Base-by-base conservation (phyloP, 306 rosid genomes). In the apple (Malus domestica) region DNA sequence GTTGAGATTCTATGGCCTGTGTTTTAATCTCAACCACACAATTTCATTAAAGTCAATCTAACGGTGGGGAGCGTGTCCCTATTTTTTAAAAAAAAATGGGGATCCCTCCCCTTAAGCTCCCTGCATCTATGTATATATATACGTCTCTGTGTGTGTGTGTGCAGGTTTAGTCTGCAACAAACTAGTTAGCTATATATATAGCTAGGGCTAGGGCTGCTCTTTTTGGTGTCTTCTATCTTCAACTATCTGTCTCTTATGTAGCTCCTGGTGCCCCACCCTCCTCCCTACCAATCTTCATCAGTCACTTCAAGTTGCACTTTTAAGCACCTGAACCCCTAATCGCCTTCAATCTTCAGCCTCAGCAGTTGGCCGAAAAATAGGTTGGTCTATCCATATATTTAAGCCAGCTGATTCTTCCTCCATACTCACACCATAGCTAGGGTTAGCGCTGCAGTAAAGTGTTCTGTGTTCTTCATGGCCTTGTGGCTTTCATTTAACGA, bases 241-340 rank as follows among this genome's bases (percentile, higher is more conserved):
- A 55, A n/a, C 78, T 69, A 74, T 27, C 20, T 79, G 77, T 73
- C 82, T 80, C 79, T 89, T 83, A 33, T 80, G 40, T 81, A 79
- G 81, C 82, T 79, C 72, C 75, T 83, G 33, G 33, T 44, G 62
- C 67, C 29, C 54, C 49, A 74, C 73, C 19, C 75, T 44, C 54
- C 30, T 9, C 27, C 18, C 64, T 52, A 29, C 22, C 22, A 1
- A 57, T 57, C 64, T 65, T 77, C 76, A 70, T 57, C 77, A 54
- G 63, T 77, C 83, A 66, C 75, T 72, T 83, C 81, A 79, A 45
- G 62, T 77, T 81, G 68, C 82, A 77, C 80, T 81, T 85, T 83
- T 78, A 79, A 83, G 85, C 79, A 83, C 79, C 91, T 87, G 91
- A 76, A 79, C 27, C 27, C 55, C 78, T 75, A 84, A 74, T 52